These are phyloP conservation scores for Arthroderma uncinatum DNA, from an alignment of 2,329 filamentous ascomycete species.

Conservation along the genomic window DNA sequence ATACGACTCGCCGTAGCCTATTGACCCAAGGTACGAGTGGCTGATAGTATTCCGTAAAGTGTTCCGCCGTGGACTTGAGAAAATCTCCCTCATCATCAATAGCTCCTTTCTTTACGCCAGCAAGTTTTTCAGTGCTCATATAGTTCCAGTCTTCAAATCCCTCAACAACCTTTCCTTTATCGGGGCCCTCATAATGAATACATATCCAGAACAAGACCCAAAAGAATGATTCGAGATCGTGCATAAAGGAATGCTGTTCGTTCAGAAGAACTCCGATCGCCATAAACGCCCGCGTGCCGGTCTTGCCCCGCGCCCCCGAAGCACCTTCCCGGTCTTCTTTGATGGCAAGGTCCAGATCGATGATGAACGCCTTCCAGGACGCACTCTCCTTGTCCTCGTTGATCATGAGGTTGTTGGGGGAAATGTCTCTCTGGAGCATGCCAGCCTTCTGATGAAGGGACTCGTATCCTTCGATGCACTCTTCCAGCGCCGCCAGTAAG, in stretches of 20 bases:
- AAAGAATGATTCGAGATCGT: conserved; percentile 42
- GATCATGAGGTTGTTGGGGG: conserved; percentile 38
- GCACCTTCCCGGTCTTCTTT: conserved; percentile 23
- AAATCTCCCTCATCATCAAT: conserved; percentile 24
- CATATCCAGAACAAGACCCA: conserved; percentile 41
- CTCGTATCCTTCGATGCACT: conserved; percentile 24
- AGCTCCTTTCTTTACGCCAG: conserved; percentile 17
- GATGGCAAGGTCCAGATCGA: conserved; percentile 35
- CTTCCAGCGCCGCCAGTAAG: conserved; percentile 29
- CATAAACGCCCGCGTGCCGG: conserved; percentile 39
- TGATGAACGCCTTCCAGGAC: conserved; percentile 31
- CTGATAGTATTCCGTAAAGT: conserved; percentile 23
- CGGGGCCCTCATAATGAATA: conserved; percentile 30
- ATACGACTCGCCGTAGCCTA: conserved; percentile 27
- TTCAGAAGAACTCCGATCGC: conserved; percentile 35
- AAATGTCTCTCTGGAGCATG: conserved; percentile 36
- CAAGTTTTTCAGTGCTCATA: conserved; percentile 14
- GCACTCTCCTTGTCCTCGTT: conserved; percentile 34
- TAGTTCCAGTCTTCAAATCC: conserved; percentile 20
- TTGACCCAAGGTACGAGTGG: conserved; percentile 32
- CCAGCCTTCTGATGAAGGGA: conserved; percentile 20
- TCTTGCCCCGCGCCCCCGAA: conserved; percentile 35
- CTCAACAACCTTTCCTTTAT: conserved; percentile 12
- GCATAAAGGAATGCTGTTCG: conserved; percentile 37
- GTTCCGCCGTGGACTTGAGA: conserved; percentile 1